Evolutionary conservation across 371 early-diverging fungal species (phyloP).

Genomic region (Lichtheimia ornata): DNA sequence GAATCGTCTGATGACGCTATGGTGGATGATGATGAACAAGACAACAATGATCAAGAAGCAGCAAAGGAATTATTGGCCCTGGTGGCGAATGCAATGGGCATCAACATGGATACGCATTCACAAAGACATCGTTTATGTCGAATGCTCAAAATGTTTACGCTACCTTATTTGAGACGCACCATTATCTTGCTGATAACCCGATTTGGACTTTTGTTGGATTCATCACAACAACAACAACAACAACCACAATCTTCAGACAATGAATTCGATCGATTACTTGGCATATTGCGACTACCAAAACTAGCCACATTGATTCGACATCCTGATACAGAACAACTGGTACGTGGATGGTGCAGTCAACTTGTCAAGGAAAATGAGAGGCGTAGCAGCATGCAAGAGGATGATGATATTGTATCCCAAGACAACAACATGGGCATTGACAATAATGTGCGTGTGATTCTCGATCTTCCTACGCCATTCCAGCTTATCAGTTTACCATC

Average conservation of each 20-base stretch:
- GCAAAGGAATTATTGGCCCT: conserved; percentile 27
- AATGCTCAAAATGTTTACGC: conserved; percentile 59
- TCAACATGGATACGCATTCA: neutral
- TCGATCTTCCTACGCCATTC: conserved; percentile 64
- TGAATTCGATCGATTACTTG: conserved; percentile 38
- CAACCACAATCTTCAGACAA: neutral
- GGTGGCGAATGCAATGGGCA: conserved; percentile 15
- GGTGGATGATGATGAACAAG: conserved; percentile 7
- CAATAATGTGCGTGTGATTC: conserved; percentile 5
- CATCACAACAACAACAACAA: conserved; percentile 16
- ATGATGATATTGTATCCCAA: too few relatives aligned
- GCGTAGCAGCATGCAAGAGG: conserved; percentile 8
- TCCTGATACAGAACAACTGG: conserved; percentile 23
- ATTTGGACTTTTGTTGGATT: conserved; percentile 71
- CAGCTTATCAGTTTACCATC: conserved; percentile 78
- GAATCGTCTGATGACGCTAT: conserved; percentile 3
- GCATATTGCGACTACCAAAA: conserved; percentile 24
- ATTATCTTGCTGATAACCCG: conserved; percentile 72
- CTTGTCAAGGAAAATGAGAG: conserved; percentile 36
- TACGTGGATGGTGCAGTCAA: conserved; percentile 38
- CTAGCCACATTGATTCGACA: conserved; percentile 25
- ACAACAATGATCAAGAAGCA: conserved; percentile 18
- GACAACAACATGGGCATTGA: too few relatives aligned
- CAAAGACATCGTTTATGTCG: conserved; percentile 40
- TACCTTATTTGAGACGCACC: conserved; percentile 76